Conservation (phyloP, 2,329 filamentous ascomycete genomes). For the Alternaria viburni region DNA sequence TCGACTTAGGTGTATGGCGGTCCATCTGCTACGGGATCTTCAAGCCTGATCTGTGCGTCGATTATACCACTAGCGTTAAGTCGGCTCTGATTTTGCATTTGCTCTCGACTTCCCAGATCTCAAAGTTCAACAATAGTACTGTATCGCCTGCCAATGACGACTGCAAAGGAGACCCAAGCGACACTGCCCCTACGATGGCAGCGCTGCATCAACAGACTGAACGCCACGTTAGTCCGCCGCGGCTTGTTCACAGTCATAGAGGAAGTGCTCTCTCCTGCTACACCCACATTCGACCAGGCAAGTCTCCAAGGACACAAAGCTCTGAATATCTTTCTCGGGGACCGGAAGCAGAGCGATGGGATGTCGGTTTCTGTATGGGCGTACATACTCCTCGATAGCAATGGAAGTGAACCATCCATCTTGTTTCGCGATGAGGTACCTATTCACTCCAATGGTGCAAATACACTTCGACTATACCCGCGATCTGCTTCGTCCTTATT, state of each 20-base stretch:
- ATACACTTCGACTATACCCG: background rate
- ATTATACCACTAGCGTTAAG: background rate
- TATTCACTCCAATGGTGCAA: fast-evolving
- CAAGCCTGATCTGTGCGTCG: background rate
- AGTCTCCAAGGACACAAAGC: background rate
- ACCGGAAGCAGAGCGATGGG: background rate
- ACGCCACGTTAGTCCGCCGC: background rate
- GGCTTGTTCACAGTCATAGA: background rate
- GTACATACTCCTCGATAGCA: background rate
- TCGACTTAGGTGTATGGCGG: fast-evolving
- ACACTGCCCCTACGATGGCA: background rate
- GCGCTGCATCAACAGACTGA: background rate
- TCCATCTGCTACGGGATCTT: background rate
- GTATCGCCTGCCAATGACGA: background rate
- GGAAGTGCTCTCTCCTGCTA: background rate
- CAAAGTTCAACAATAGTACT: background rate
- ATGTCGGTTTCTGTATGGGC: background rate
- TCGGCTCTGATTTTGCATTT: background rate
- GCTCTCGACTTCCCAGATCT: background rate
- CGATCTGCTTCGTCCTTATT: background rate
- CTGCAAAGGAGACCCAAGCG: background rate
- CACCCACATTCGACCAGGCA: background rate
- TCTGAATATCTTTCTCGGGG: background rate
- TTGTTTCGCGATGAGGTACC: background rate
- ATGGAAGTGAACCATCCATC: background rate